Evolutionary conservation across 805 yeast species (phyloP), one percentile per base, ranked within the genome.

Genomic region (Cyberlindnera xylosilytica): DNA sequence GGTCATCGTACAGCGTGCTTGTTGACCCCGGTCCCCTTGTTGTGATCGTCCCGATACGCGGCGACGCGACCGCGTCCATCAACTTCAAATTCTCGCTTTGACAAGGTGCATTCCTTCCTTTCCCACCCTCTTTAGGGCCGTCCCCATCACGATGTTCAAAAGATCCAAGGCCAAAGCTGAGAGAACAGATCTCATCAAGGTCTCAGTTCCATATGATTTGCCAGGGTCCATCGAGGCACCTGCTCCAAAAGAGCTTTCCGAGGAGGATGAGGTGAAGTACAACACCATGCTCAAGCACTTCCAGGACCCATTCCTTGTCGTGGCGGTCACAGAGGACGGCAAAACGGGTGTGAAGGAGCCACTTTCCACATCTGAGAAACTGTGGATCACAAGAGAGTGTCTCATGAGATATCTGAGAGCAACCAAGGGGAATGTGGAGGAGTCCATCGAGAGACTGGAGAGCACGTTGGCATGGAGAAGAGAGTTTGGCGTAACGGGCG

Each of bases 301-400:
- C 61, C 72, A 71, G 46, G 57, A 74, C 48, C 58, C 61, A 5
- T 47, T 45, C 8, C 40, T 65, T 32, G 43, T 52, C 33, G 41
- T 47, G 24, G 38, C 63, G 66, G 38, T 47, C 19, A 67, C 68
- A 36, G 73, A 74, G 39, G 62, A 60, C 16, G 32, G 32, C 40
- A 60, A 65, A 22, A 62, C 63, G 16, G 60, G 62, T 2, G 62
- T 61, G n/a, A 61, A 63, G 38, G 56, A 19, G 80, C 85, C 45
- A 70, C 68, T 58, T 57, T 73, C 57, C 1, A 68, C 59, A 17
- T 66, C 68, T 35, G 99, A 93, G 62, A 84, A 80, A 62, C 83
- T 95, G 0, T 93, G 99, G 99, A 70, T 93, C 42, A 86, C 97
- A 2, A 76, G 84, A 54, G 99, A 93, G 62, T 93, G 99, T 61